phyloP scores from a whole-genome alignment of 2,329 filamentous ascomycete species.

The Annulohypoxylon truncatum region DNA sequence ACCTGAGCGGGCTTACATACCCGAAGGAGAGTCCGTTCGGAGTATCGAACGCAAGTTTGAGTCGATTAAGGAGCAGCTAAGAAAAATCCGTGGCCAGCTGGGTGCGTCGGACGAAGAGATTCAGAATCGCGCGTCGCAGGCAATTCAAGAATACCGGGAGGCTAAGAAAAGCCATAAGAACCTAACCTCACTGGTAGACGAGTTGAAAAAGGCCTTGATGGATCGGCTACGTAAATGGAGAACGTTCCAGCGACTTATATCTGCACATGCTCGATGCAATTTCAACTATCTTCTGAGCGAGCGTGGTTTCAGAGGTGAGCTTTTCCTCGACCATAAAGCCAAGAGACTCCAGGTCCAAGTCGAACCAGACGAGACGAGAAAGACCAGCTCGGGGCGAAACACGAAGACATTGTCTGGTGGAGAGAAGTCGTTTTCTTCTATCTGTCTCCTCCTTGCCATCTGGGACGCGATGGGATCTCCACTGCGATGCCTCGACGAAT shows the following conservation, averaged over 20 bases:
- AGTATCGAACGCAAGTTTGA: slow-evolving; percentile 67
- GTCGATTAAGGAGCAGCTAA: slow-evolving; percentile 68
- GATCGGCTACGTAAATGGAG: slow-evolving; percentile 81
- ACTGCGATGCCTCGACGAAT: slow-evolving; percentile 94
- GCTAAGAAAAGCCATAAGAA: slow-evolving; percentile 58
- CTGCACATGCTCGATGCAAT: slow-evolving; percentile 83
- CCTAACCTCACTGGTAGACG: slow-evolving; percentile 55
- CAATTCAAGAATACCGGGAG: slow-evolving; percentile 55
- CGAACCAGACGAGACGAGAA: slow-evolving; percentile 76
- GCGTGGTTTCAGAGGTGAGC: slow-evolving; percentile 84
- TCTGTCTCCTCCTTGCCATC: slow-evolving; percentile 89
- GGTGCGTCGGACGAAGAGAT: slow-evolving; percentile 76
- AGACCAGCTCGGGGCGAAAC: slow-evolving; percentile 76
- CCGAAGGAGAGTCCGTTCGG: slow-evolving; percentile 70
- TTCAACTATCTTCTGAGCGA: slow-evolving; percentile 92
- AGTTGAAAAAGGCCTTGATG: slow-evolving; percentile 69
- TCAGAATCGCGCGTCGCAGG: slow-evolving; percentile 59
- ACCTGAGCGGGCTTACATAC: slow-evolving; percentile 68
- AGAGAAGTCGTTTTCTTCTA: slow-evolving; percentile 97
- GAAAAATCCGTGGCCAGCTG: slow-evolving; percentile 65
- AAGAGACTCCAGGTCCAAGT: slow-evolving; percentile 82
- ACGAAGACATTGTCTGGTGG: slow-evolving; percentile 95
- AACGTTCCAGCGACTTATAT: slow-evolving; percentile 85
- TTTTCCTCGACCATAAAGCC: slow-evolving; percentile 81
- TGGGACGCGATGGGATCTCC: slow-evolving; percentile 99